Evolutionary conservation across 192 early-diverging fungal genomes (phyloP).

Genomic region (Funneliformis mosseae): DNA sequence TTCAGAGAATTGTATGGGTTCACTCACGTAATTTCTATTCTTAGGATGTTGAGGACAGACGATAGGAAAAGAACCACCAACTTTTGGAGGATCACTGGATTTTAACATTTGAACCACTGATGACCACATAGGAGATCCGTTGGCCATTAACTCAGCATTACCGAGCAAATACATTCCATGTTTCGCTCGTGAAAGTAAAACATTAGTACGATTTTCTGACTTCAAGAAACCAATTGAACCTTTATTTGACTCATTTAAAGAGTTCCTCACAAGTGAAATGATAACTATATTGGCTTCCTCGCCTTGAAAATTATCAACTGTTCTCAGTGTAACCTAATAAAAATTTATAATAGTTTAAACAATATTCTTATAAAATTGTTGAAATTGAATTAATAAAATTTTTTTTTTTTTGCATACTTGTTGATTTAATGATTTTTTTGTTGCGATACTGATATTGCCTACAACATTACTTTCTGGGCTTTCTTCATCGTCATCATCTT

Average conservation of each 20-base stretch:
- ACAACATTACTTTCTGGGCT: background rate
- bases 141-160: constrained; percentile 43
- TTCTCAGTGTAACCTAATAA: constrained; percentile 42
- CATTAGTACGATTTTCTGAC: constrained; percentile 58
- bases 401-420: background rate
- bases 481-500: background rate
- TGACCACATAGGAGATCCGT: constrained; percentile 42
- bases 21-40: constrained; percentile 29
- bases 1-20: constrained; percentile 36
- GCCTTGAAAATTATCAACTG: constrained; percentile 53
- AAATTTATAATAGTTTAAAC: background rate
- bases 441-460: background rate
- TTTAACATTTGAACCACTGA: constrained; percentile 43
- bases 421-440: constrained; percentile 7
- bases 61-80: constrained; percentile 50
- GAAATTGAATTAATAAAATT: background rate
- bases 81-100: constrained; percentile 17
- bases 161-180: constrained; percentile 66
- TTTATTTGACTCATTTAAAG: constrained; percentile 23
- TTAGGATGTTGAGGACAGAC: constrained; percentile 53
- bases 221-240: constrained; percentile 57
- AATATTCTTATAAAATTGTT: background rate
- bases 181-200: constrained; percentile 57
- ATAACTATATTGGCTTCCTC: constrained; percentile 50
- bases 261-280: constrained; percentile 46